Evolutionary conservation across 2,329 filamentous ascomycete genomes (phyloP).

Genomic region (Colletotrichum sp.): DNA sequence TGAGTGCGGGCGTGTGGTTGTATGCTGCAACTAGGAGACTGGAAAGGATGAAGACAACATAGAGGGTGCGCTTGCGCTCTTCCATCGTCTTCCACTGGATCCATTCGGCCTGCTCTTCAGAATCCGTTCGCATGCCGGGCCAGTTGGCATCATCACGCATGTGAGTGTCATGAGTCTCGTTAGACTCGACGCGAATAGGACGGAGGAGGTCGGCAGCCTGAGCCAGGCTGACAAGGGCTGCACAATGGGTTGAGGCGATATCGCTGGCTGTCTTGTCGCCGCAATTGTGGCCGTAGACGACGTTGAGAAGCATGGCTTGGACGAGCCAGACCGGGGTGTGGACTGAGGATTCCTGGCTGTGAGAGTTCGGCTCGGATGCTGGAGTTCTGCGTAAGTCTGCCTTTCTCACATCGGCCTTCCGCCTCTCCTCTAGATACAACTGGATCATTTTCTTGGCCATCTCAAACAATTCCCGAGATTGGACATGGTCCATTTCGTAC

Average conservation of each 20-base stretch:
- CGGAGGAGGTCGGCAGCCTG: constrained; percentile 79
- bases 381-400: constrained; percentile 61
- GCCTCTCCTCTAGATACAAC: constrained; percentile 87
- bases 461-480: constrained; percentile 87
- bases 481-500: constrained; percentile 82
- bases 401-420: constrained; percentile 80
- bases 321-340: constrained; percentile 93
- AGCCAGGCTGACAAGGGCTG: constrained; percentile 87
- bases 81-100: constrained; percentile 86
- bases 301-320: constrained; percentile 94
- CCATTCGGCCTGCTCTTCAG: constrained; percentile 77
- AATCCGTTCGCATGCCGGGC: constrained; percentile 50
- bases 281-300: constrained; percentile 94
- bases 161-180: constrained; percentile 58
- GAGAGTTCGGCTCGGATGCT: constrained; percentile 50
- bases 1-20: constrained; percentile 88
- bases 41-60: constrained; percentile 88
- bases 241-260: constrained; percentile 91
- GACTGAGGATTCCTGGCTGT: constrained; percentile 63
- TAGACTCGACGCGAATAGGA: constrained; percentile 48
- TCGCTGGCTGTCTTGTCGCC: constrained; percentile 90
- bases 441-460: constrained; percentile 96
- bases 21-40: constrained; percentile 91
- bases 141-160: constrained; percentile 59
- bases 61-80: constrained; percentile 92